phyloP scores from a whole-genome alignment of 495 filamentous ascomycete species.

The Podospora tetraspora region DNA sequence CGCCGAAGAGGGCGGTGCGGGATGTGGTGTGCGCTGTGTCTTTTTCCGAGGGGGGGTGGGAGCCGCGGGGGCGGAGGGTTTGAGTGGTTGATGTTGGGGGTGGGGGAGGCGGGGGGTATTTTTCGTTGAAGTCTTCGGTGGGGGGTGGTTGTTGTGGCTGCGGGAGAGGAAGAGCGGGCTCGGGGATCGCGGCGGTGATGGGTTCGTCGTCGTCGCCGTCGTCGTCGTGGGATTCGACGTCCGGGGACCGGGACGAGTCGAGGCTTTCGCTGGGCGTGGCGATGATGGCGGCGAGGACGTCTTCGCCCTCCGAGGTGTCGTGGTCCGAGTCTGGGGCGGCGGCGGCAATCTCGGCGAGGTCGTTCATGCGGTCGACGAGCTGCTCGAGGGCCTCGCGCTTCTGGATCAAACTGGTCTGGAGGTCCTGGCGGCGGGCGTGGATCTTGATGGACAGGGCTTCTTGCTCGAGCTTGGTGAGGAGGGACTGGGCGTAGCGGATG shows the following conservation, averaged over 20 bases:
- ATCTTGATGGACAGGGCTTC: conserved; percentile 60
- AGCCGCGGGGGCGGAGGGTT: conserved; percentile 22
- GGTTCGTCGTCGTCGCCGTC: conserved; percentile 9
- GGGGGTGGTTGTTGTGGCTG: not conserved
- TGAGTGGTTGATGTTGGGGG: conserved; percentile 17
- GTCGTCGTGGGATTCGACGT: conserved; percentile 18
- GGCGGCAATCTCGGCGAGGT: conserved; percentile 53
- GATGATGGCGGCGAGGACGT: conserved; percentile 45
- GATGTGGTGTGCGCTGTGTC: conserved; percentile 18
- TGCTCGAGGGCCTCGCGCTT: conserved; percentile 57
- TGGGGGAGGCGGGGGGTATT: not conserved
- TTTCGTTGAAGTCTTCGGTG: not conserved
- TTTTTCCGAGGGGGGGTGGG: conserved; percentile 12
- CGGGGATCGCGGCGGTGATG: conserved; percentile 9
- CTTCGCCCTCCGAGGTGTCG: conserved; percentile 47
- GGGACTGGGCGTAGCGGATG: conserved; percentile 69
- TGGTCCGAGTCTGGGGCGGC: conserved; percentile 21
- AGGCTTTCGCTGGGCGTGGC: conserved; percentile 45
- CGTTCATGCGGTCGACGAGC: conserved; percentile 56
- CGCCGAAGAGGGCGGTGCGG: conserved; percentile 35
- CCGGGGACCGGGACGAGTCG: conserved; percentile 31
- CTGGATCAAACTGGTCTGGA: conserved; percentile 59
- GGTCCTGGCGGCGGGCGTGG: conserved; percentile 57
- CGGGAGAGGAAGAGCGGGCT: conserved; percentile 13
- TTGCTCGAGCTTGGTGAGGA: conserved; percentile 73